phyloP scores from a whole-genome alignment of 306 rosid species.

The Styphnolobium japonicum region DNA sequence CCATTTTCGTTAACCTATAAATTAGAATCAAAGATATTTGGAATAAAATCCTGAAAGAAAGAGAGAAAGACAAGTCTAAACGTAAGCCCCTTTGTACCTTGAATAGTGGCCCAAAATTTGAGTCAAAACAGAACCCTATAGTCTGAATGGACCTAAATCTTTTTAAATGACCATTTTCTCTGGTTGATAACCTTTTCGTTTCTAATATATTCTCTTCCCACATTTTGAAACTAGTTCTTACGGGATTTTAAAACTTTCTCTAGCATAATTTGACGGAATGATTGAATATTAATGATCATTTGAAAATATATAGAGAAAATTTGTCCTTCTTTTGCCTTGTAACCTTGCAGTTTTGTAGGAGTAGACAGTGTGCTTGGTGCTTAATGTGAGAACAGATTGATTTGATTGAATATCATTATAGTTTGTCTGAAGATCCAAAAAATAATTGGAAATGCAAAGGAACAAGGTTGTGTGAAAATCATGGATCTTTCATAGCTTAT shows the following conservation, averaged over 20 bases:
- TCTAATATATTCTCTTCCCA: neutral
- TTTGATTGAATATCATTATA: neutral
- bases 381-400: neutral
- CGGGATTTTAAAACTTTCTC: neutral
- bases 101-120: neutral
- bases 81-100: too few relatives aligned
- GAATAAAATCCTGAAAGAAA: too few relatives aligned
- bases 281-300: neutral
- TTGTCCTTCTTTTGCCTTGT: neutral
- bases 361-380: neutral
- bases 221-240: neutral
- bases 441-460: conserved; percentile 20
- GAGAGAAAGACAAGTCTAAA: too few relatives aligned
- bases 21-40: too few relatives aligned
- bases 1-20: too few relatives aligned
- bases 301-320: too few relatives aligned
- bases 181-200: too few relatives aligned
- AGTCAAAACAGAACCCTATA: neutral
- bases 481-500: conserved; percentile 37
- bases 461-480: conserved; percentile 20
- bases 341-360: neutral
- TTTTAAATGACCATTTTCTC: neutral
- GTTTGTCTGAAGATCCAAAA: conserved; percentile 14
- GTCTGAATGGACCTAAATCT: neutral
- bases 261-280: neutral